These are phyloP conservation scores for Setaria viridis DNA, from an alignment of 202 grass and related monocot species.

Conservation along the genomic window DNA sequence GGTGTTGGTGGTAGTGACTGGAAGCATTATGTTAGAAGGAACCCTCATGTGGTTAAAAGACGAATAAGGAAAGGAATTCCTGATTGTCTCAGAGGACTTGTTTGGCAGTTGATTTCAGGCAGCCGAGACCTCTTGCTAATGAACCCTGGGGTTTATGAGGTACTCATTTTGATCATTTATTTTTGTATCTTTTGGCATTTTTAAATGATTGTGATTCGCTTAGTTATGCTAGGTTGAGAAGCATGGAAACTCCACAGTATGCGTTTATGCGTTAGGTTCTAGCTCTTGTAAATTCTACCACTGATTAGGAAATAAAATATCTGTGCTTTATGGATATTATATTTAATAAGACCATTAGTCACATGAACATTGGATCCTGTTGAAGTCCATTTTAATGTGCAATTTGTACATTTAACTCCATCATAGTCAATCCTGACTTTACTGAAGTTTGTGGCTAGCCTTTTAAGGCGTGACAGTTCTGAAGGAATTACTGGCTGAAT, in stretches of 20 bases:
- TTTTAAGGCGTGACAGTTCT: neutral
- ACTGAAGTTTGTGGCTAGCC: too few relatives aligned
- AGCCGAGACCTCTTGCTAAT: conserved; percentile 92
- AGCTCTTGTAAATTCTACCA: neutral
- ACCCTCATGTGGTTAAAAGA: conserved; percentile 90
- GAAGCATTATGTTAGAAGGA: conserved; percentile 94
- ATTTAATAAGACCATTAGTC: neutral
- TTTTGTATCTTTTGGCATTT: conserved; percentile 17
- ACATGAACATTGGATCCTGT: neutral
- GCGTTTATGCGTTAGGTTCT: neutral
- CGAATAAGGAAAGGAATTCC: conserved; percentile 93
- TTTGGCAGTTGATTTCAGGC: conserved; percentile 97
- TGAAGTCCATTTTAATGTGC: neutral
- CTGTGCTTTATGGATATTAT: neutral
- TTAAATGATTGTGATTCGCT: neutral
- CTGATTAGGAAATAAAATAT: neutral
- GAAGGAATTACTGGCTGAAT: neutral
- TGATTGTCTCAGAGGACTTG: conserved; percentile 95
- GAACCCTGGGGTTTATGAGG: conserved; percentile 93
- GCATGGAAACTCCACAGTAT: neutral
- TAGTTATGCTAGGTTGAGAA: conserved; percentile 6
- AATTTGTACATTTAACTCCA: neutral
- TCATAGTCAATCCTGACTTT: neutral
- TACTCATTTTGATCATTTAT: conserved; percentile 35
- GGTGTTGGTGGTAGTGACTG: conserved; percentile 79